Base-by-base conservation (phyloP, 768 basidiomycete species). In the Termitomyces sp. region DNA sequence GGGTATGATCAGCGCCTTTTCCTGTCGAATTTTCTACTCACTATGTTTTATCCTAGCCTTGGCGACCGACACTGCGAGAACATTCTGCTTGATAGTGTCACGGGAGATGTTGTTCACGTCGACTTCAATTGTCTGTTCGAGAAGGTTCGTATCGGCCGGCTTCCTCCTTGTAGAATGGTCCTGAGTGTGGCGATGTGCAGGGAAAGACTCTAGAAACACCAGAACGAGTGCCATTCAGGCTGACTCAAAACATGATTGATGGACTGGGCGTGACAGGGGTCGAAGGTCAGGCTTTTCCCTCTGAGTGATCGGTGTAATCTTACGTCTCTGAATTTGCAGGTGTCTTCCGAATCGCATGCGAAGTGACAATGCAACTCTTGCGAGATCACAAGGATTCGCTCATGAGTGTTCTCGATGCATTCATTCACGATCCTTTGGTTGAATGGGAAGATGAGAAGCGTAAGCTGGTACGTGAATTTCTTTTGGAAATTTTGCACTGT, bases 41-140 rank as follows among this genome's bases (percentile, higher is more conserved):
- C 13, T 16, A 35, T 4, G 12, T 28, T n/a, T 33, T 35, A 16
- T 38, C 9, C 38, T 55, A 96, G 96, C n/a, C 80, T 99, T n/a
- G 97, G 97, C 13, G 97, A 99, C 73, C 83, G 97, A 44, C 97
- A 99, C 70, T 87, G 90, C 67, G 96, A 98, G 75, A 99, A 99
- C 70, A 98, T 98, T 53, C 80, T 99, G 15, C 84, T 98, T 49
- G 97, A 99, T 68, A 81, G 77, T 5, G 89, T 87, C 65, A 90
- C 88, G 0, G 97, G 97, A 2, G 96, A 96, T 68, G 84, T 91
- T 8, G 89, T 98, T 1, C 97, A 99, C 66, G 95, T 98, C 59
- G 97, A 98, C 73, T 96, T 99, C 68, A 98, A 98, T 71, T 97
- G 95, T 76, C 80, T 98, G 16, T 99, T 99, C 66, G 97, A 98